Evolutionary conservation across 1,284 basidiomycete genomes (phyloP).

Genomic region (Xerocomus cyaneibrunnescens): DNA sequence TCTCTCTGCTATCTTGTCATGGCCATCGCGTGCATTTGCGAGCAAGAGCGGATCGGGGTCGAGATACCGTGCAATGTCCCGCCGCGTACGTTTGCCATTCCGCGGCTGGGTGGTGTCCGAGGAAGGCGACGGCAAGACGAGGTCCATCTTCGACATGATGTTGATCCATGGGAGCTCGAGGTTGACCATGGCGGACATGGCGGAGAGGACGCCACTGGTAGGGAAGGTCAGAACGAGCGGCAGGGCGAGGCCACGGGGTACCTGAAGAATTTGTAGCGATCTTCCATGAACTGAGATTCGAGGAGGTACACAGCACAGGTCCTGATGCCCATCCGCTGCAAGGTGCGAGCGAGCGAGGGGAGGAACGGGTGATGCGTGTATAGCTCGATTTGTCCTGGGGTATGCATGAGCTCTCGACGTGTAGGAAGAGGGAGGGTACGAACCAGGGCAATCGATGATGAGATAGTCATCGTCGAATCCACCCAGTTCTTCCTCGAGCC

Average conservation of each 20-base stretch:
- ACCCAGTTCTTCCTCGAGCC: slow-evolving; percentile 97
- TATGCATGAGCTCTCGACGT: slow-evolving; percentile 15
- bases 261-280: slow-evolving; percentile 98
- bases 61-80: slow-evolving; percentile 87
- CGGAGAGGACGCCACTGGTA: slow-evolving; percentile 88
- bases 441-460: slow-evolving; percentile 96
- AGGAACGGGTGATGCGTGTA: slow-evolving; percentile 99
- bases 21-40: slow-evolving; percentile 50
- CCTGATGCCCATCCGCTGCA: slow-evolving; percentile 72
- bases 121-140: slow-evolving; percentile 65
- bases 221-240: slow-evolving; percentile 8
- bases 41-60: slow-evolving; percentile 96
- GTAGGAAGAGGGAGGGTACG: slow-evolving; percentile 16
- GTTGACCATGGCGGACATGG: slow-evolving; percentile 99
- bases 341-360: slow-evolving; percentile 77
- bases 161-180: slow-evolving; percentile 97
- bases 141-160: slow-evolving; percentile 99
- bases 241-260: slow-evolving; percentile 27
- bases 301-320: slow-evolving; percentile 88
- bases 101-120: slow-evolving; percentile 53
- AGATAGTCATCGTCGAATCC: slow-evolving; percentile 97
- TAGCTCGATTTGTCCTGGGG: slow-evolving; percentile 92
- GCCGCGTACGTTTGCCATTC: slow-evolving; percentile 71
- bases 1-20: slow-evolving; percentile 43
- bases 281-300: slow-evolving; percentile 99